These are phyloP conservation scores for Auxenochlorella protothecoides DNA, from an alignment of 139 green algal genomes.

Conservation along the genomic window DNA sequence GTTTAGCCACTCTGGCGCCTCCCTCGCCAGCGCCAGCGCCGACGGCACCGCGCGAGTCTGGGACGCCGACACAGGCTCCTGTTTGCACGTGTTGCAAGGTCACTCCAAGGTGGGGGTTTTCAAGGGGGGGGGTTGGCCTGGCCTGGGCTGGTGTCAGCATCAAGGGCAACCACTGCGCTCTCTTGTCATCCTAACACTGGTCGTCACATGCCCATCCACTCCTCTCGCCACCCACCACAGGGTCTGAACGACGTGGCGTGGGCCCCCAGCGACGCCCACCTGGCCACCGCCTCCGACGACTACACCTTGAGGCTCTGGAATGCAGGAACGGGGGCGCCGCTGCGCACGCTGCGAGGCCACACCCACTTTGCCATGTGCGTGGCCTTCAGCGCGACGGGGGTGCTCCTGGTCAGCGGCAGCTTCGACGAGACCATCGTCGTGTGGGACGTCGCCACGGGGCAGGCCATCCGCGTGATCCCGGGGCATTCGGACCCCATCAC, in stretches of 20 bases:
- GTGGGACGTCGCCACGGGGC: slow-evolving; percentile 67
- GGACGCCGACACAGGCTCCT: slow-evolving; percentile 31
- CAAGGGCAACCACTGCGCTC: too few relatives aligned
- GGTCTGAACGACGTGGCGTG: slow-evolving; percentile 76
- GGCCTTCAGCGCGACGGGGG: slow-evolving; percentile 59
- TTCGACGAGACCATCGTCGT: slow-evolving; percentile 87
- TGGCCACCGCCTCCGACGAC: slow-evolving; percentile 59
- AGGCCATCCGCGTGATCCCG: slow-evolving; percentile 53
- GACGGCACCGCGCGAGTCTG: slow-evolving; percentile 66
- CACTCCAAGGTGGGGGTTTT: slow-evolving; percentile 29
- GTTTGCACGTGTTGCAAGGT: slow-evolving; percentile 30
- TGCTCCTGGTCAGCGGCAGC: slow-evolving; percentile 70
- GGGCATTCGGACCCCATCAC: slow-evolving; percentile 88
- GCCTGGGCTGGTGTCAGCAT: too few relatives aligned
- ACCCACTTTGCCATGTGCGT: slow-evolving; percentile 81
- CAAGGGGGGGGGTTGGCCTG: too few relatives aligned
- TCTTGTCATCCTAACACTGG: too few relatives aligned
- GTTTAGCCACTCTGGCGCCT: slow-evolving; percentile 32
- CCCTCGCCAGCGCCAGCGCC: slow-evolving; percentile 54
- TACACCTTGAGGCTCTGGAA: slow-evolving; percentile 55
- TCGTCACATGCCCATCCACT: too few relatives aligned
- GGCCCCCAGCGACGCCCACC: slow-evolving; percentile 40
- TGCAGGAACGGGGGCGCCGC: slow-evolving; percentile 32
- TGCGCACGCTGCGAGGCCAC: slow-evolving; percentile 58
- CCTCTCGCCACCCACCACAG: neutral